Evolutionary conservation across 139 green algal genomes (phyloP), one percentile per base, ranked within the genome.

Genomic region (Coccomyxa sp.): DNA sequence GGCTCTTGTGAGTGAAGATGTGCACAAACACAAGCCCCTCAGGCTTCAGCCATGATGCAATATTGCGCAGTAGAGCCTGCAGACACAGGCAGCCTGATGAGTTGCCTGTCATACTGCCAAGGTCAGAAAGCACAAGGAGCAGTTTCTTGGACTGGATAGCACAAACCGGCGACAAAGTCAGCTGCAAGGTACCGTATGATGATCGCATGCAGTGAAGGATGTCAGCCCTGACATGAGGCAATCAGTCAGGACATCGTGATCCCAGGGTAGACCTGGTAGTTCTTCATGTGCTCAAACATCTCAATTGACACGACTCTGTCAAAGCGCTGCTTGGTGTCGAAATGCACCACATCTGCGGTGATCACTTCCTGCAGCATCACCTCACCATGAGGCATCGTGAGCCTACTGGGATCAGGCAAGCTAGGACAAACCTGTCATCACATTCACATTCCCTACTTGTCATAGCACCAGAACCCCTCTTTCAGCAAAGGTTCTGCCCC

Each of bases 211-310:
- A 37, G 18, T 71, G 27, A 38, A 31, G 1, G 33, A 10, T 71
- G 64, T 37, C 2, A 18, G 2, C 35, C 64, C 12, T 18, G 2
- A 71, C 14, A 37, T 71, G n/a, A 37, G 64, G 1, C 2, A 37
- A 34, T 71, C n/a, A 36, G n/a, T 22, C 64, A 71, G 50, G 50
- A 18, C 18, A n/a, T n/a, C n/a, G n/a, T n/a, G n/a, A n/a, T n/a
- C n/a, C n/a, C n/a, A n/a, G n/a, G 2, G 22, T 64, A 22, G 22
- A 79, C 74, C 73, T 86, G 34, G 71, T 86, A 87, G 38, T 85
- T 88, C 76, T 95, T 95, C 92, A 96, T 96, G 90, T 96, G 92
- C 88, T 98, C 95, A 84, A 99, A 98, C 92, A 97, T 98, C 85
- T 99, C 96, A n/a, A 99, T 91, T 7, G 89, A 95, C 37, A 99